A percentile compares a stretch with the other conserved stretches of the same genome.
Conservation (phyloP, 306 rosid genomes). For the Fagus crenata region DNA sequence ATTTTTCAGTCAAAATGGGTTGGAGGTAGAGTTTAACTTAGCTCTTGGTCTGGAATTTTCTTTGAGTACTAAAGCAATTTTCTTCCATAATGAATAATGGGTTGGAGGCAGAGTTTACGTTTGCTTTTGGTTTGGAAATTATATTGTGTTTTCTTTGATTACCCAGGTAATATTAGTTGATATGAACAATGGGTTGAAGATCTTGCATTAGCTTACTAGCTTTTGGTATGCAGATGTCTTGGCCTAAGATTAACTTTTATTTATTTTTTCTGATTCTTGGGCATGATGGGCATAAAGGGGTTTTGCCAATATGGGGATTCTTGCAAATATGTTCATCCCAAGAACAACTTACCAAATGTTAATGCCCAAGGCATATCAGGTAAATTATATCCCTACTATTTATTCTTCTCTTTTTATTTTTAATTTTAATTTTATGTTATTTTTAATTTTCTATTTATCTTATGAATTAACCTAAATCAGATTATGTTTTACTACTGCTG, state of each 20-base stretch:
- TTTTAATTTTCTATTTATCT: background rate
- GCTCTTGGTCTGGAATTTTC: too few relatives aligned
- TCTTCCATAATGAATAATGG: background rate
- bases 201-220: too few relatives aligned
- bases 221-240: too few relatives aligned
- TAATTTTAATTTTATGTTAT: background rate
- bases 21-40: too few relatives aligned
- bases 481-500: too few relatives aligned
- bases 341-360: conserved; percentile 29
- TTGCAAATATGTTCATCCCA: conserved; percentile 74
- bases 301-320: conserved; percentile 74
- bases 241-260: background rate
- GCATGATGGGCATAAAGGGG: conserved; percentile 26
- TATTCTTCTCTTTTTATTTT: background rate
- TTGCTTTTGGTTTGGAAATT: background rate
- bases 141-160: background rate
- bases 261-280: background rate
- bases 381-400: background rate
- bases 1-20: too few relatives aligned
- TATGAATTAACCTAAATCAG: too few relatives aligned
- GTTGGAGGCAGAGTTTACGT: background rate
- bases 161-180: background rate
- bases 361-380: conserved; percentile 36
- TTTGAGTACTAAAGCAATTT: too few relatives aligned
- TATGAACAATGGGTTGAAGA: background rate